Percentiles rank a stretch among this genome's conserved stretches.
These are phyloP conservation scores for Pleurotus ostreatus DNA, from an alignment of 768 basidiomycete genomes.

Conservation along the genomic window DNA sequence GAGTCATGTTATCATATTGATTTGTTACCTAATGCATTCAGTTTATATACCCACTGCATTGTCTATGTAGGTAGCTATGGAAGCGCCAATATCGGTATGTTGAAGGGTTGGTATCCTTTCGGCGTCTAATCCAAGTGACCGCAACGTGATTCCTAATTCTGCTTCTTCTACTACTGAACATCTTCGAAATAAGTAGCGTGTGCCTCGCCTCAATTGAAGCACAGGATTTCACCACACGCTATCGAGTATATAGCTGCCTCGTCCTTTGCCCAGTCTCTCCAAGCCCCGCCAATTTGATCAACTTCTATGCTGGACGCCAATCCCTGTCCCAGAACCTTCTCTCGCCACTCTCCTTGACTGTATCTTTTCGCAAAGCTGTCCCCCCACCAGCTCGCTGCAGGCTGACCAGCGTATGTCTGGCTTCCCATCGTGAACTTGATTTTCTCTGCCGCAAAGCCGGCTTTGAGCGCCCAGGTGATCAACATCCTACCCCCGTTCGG, in stretches of 20 bases:
- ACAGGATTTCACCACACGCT: not conserved
- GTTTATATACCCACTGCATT: no score
- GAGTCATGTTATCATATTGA: no score
- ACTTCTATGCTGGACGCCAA: not conserved
- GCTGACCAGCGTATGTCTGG: not conserved
- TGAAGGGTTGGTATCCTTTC: no score
- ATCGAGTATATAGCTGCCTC: slow-evolving; percentile 2
- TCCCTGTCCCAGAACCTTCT: not conserved
- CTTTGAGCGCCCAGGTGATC: not conserved
- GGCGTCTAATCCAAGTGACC: no score
- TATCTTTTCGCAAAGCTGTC: slow-evolving; percentile 1
- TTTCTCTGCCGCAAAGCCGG: not conserved
- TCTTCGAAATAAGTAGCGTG: no score
- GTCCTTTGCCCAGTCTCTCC: not conserved
- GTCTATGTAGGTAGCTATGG: no score
- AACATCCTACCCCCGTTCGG: slow-evolving; percentile 1
- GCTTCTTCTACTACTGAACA: no score
- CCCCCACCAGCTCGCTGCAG: not conserved
- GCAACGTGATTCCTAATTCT: no score
- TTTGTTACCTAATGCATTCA: no score
- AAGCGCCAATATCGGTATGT: no score
- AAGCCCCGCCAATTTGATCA: not conserved
- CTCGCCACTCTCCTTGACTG: not conserved
- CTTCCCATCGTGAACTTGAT: slow-evolving; percentile 3
- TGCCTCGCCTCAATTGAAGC: not conserved